Conservation (phyloP, 106 monocot species). For the Xerophyta viscosa region DNA sequence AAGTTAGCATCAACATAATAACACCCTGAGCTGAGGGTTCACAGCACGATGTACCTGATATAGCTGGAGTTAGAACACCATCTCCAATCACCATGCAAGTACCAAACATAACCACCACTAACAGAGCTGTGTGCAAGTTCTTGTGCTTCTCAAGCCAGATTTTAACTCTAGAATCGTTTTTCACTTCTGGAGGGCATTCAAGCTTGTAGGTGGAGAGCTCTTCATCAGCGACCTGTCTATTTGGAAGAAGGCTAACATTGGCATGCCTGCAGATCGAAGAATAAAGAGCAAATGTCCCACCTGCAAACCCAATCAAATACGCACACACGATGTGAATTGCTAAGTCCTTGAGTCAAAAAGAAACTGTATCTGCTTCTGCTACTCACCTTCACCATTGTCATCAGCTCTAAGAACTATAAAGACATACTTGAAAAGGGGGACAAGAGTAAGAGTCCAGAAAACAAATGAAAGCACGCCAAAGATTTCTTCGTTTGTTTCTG, state of each 20-base stretch:
- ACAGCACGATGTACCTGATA: conserved; percentile 33
- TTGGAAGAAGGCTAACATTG: conserved; percentile 54
- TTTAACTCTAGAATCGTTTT: conserved; percentile 23
- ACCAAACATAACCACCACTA: conserved; percentile 61
- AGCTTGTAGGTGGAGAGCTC: conserved; percentile 67
- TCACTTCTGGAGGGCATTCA: conserved; percentile 27
- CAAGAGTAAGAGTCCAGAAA: conserved; percentile 60
- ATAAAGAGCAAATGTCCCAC: conserved; percentile 71
- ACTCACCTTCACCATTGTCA: conserved; percentile 60
- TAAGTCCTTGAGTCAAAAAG: neutral
- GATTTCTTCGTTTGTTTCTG: conserved; percentile 53
- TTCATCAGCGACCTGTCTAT: conserved; percentile 55
- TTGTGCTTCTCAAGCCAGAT: conserved; percentile 56
- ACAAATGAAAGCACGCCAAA: conserved; percentile 60
- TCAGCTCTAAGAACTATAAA: conserved; percentile 71
- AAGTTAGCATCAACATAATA: too few relatives aligned
- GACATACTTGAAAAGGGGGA: conserved; percentile 63
- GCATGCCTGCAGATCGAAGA: conserved; percentile 64
- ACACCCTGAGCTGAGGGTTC: too few relatives aligned
- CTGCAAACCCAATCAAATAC: conserved; percentile 22
- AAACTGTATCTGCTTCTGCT: too few relatives aligned
- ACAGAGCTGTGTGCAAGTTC: conserved; percentile 41
- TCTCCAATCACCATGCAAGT: conserved; percentile 83
- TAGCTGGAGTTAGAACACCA: conserved; percentile 68
- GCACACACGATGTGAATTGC: neutral